Evolutionary conservation across 192 early-diverging fungal genomes (phyloP), one percentile per base, ranked within the genome.

Genomic region (Radiomyces spectabilis): DNA sequence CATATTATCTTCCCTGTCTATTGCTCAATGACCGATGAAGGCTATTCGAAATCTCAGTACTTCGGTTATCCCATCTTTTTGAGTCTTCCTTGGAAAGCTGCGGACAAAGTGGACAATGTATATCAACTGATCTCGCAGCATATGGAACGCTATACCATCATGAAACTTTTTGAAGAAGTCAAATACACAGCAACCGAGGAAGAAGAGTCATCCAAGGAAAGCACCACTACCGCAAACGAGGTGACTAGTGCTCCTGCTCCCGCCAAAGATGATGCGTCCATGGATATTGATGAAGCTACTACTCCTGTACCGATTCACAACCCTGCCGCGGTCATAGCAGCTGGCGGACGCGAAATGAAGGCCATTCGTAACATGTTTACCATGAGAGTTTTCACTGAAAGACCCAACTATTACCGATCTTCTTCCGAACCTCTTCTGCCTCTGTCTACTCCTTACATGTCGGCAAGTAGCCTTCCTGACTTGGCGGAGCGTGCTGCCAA

Each of bases 51-150:
- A 8, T 8, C 19, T 5, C 48, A 63, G 6, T n/a, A n/a, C n/a
- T 73, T 68, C 41, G 76, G 76, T 15, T 54, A 59, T 5, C 76
- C 73, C 3, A 69, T 75, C 25, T 53, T 78, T 51, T 47, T 78
- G 13, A 68, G 65, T 9, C 52, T 78, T 2, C 61, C 42, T 2
- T 59, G 63, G 7, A 63, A 70, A 19, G 73, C 75, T 0, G 69
- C 76, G 1, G 52, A 38, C 3, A 21, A 50, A 30, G 49, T 57
- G 2, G 59, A 78, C 1, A 50, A 41, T 24, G 30, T 78, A 1
- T 72, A 75, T 21, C 27, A 44, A 12, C 53, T 69, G 22, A 65
- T 78, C 30, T 46, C 55, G 10, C 8, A 62, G 6, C 73, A 78
- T 25, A 59, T 69, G 7, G 65, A 63, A 19, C 49, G 73, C 19